Base-by-base conservation (phyloP, 1,139 yeast genomes). In the Candida sp. region DNA sequence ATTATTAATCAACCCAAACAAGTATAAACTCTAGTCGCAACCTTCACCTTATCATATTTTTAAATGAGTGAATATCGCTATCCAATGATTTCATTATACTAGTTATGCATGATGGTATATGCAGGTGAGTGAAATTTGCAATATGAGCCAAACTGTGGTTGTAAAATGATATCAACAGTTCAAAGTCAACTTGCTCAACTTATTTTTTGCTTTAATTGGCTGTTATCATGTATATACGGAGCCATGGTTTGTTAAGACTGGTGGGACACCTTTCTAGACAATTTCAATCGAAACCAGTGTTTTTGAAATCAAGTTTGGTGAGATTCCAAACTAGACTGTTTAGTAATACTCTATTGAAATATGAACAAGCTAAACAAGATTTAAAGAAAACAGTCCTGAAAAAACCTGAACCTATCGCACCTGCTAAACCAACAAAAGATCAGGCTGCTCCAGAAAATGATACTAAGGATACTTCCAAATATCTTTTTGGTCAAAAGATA, bases 401-500 rank as follows among this genome's bases (percentile, higher is more conserved):
- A n/a, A 5, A 5, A 5, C 23, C n/a, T 11, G 4, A 21, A 34
- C 5, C 38, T 21, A 8, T 38, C 5, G 21, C 29, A 33, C 4
- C 32, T 11, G 25, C 22, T 19, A 12, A 21, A 33, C 37, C 32
- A 22, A 22, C 29, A 9, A 12, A 5, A 9, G 11, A 9, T 5
- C 9, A 30, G 25, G 19, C 8, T 22, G 5, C 44, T 11, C 21
- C 22, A 4, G 21, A 30, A 25, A 22, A 37, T 29, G 39, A 29
- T 5, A 36, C 33, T n/a, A 36, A 36, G 29, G 38, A 35, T 7
- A 11, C 27, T 33, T 33, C 51, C 23, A 43, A 50, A 5, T 48
- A 50, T 12, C 41, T 63, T 12, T 57, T 64, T 44, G 68, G 68
- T 4, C 48, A 53, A 33, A 57, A 58, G 34, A 58, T 63, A 15